Base-by-base conservation (phyloP, 257 asterid genomes). In the Nicotiana paniculata region DNA sequence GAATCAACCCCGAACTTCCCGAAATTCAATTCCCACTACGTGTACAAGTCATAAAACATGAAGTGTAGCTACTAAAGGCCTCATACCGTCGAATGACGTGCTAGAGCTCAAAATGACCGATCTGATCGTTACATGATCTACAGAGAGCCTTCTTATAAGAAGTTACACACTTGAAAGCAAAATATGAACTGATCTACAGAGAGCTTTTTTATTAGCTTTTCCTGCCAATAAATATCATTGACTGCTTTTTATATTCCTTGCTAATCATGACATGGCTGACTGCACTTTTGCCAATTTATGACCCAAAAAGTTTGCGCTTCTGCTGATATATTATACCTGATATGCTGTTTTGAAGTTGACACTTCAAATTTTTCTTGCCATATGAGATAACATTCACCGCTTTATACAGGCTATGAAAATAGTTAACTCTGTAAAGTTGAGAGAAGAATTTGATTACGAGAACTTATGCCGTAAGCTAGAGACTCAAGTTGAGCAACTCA, bases 361-460 rank as follows among this genome's bases (percentile, higher is more conserved):
- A 8, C 35, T 69, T 68, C 3, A 32, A 6, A 5, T 26, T 43
- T 53, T 75, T 75, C 10, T 24, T 75, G 43, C 63, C 79, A 15
- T 9, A 80, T 84, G 77, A 82, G 77, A 58, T 43, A 82, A 39
- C 30, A 64, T 58, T 81, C 37, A 35, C 79, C 85, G 77, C 82
- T 77, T 83, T 86, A 77, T 87, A 88, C 93, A 95, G 98, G 98
- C 98, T 62, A 95, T 93, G 98, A 95, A 95, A 91, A 92, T 95
- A 59, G 89, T 93, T 66, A 95, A 93, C 85, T 81, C 81, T 2
- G 91, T 95, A 80, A 95, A 92, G 91, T 87, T 91, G 89, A 95
- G 93, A 87, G 98, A 95, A 90, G 97, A 95, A 86, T 95, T 93
- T 80, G 98, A 95, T 84, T 95, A 95, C 55, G 97, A 95, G 86